Evolutionary conservation across 108 stramenopile species (phyloP).

Genomic region (Pseudonitzschia pungens): DNA sequence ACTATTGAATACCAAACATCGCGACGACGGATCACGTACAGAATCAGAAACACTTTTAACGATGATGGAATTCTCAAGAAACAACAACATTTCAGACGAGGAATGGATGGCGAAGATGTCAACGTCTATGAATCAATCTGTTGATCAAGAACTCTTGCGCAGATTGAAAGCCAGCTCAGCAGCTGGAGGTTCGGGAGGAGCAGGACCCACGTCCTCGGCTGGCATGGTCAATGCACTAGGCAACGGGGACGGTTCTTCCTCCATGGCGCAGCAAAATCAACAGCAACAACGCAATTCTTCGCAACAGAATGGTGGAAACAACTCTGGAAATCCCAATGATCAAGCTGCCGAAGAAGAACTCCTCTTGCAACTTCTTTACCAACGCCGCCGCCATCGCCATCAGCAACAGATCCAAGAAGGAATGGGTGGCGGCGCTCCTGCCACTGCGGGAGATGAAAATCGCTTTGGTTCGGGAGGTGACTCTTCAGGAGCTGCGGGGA

Average conservation of each 20-base stretch:
- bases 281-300: background rate
- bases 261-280: slow-evolving; percentile 15
- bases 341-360: slow-evolving; percentile 39
- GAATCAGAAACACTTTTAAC: background rate
- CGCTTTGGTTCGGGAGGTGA: background rate
- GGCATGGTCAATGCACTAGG: background rate
- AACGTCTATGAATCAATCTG: background rate
- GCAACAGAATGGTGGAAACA: background rate
- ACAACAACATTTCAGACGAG: background rate
- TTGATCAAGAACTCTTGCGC: slow-evolving; percentile 8
- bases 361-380: slow-evolving; percentile 38
- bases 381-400: slow-evolving; percentile 39
- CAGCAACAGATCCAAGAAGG: slow-evolving; percentile 16
- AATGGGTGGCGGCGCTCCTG: slow-evolving; percentile 6
- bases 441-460: background rate
- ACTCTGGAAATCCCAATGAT: background rate
- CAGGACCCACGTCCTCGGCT: background rate
- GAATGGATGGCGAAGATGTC: slow-evolving; percentile 14
- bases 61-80: slow-evolving; percentile 14
- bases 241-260: background rate
- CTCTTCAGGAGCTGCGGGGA: background rate
- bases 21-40: no score
- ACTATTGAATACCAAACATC: no score
- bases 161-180: background rate
- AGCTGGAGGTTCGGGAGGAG: background rate